Base-by-base conservation (phyloP, 2,329 filamentous ascomycete genomes). In the Paraphaeosphaeria minitans region DNA sequence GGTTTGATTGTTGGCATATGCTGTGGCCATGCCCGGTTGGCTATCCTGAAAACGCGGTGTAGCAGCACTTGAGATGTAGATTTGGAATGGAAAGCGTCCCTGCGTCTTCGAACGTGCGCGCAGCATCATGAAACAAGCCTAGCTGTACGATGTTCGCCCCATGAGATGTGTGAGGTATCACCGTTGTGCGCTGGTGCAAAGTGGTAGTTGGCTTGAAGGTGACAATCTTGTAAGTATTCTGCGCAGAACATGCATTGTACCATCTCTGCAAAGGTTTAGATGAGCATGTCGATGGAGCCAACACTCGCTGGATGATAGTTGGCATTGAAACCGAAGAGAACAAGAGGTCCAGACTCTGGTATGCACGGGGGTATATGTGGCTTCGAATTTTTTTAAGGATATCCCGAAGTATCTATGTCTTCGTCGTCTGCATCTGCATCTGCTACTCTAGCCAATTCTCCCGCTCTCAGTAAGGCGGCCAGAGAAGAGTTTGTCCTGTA, bases 381-480 rank as follows among this genome's bases (percentile, higher is more conserved):
- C 14, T 19, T 19, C 4, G 13, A 8, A 4, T 46, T 21, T 16
- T 16, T 53, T 73, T 62, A 71, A 24, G 66, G 66, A n/a, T 62
- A 67, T 27, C 53, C 61, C 13, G 68, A 66, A 14, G 59, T 66
- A 14, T 67, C 65, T 58, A 67, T 66, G 31, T 62, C 52, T 48
- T 72, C 66, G 4, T 71, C 68, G 33, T 78, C 37, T 45, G 29
- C 51, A 19, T 53, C 48, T 41, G 48, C 48, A 10, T 46, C 73
- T 45, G 65, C 73, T 31, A 69, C 72, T 57, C 74, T 67, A 5
- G 75, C 73, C 41, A 79, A 35, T 55, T 78, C 76, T 10, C 75
- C 71, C 45, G 76, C 77, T 62, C 73, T 67, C 35, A 78, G 61
- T 13, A 79, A 57, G 3, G 73, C 77, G 4, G 75, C 76, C 42